Conservation (phyloP, 768 basidiomycete genomes). For the Pleurotus djamor region DNA sequence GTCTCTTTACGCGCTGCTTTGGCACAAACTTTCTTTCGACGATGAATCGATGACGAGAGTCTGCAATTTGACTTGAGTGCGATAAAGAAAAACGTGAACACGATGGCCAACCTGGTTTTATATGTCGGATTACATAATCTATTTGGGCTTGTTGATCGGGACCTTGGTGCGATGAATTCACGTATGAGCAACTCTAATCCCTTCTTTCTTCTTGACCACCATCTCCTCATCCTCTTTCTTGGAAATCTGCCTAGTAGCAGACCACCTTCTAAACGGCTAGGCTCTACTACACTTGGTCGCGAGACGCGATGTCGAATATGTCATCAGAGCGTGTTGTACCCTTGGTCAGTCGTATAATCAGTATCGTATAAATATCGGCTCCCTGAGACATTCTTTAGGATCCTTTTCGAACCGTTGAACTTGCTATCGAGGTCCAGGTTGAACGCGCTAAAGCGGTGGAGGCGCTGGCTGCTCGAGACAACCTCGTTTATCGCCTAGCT, state of each 20-base stretch:
- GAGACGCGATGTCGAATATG: too few species aligned
- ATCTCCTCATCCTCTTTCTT: background rate
- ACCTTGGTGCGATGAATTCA: too few species aligned
- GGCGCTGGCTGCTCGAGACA: slow-evolving; percentile 63
- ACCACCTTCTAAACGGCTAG: too few species aligned
- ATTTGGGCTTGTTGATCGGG: background rate
- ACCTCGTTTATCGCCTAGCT: slow-evolving; percentile 52
- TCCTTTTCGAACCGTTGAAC: slow-evolving; percentile 45
- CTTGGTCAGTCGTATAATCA: too few species aligned
- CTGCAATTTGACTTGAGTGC: slow-evolving; percentile 49
- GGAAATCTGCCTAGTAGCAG: too few species aligned
- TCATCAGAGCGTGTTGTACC: too few species aligned
- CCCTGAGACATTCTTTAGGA: slow-evolving; percentile 24
- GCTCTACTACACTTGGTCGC: too few species aligned
- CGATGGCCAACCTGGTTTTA: background rate
- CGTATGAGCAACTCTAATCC: background rate
- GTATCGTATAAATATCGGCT: too few species aligned
- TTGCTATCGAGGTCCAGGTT: slow-evolving; percentile 52
- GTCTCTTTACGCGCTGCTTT: slow-evolving; percentile 28
- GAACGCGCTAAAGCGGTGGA: slow-evolving; percentile 53
- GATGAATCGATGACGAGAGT: slow-evolving; percentile 14
- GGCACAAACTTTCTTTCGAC: slow-evolving; percentile 37
- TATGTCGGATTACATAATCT: background rate
- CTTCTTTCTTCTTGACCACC: background rate
- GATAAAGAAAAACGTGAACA: slow-evolving; percentile 18